Evolutionary conservation across 768 basidiomycete species (phyloP), one percentile per base, ranked within the genome.

Genomic region (Trametes cubensis): DNA sequence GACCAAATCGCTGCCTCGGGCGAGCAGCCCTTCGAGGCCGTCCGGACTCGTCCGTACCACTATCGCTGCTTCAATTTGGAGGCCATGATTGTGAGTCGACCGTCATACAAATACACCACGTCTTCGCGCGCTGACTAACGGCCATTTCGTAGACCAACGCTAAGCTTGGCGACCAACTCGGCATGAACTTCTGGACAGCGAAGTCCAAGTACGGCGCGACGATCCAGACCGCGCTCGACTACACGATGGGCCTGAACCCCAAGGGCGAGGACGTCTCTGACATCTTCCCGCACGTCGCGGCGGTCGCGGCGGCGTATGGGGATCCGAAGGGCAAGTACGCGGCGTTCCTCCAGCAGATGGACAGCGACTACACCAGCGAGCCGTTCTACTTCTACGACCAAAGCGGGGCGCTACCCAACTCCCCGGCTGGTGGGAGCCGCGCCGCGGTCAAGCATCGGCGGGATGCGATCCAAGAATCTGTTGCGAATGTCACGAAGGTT

Each of bases 51-150:
- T 14, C 84, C 85, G 6, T 82, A 69, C 66, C 85, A 85, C 66
- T 86, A 86, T 67, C 79, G 84, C 7, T 78, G 76, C 51, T 86
- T 84, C 75, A 85, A 85, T 64, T 70, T 85, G 10, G 83, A 84
- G 61, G 85, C 83, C 0, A 71, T 85, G 73, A 81, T 84, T 62
- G 83, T 82, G 62, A 77, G 81, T 70, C 41, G 13, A 26, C 2
- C 14, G 14, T 23, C 28, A 42, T 10, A 20, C 5, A n/a, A 23
- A 14, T 39, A 7, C n/a, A 25, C n/a, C n/a, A 23, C 28, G 28
- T 7, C 17, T 23, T 42, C 13, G n/a, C 21, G 34, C 28, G 6
- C 51, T 39, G 25, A 55, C 51, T 39, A 18, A 55, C 18, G 8
- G 7, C 7, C 6, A 21, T 58, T 23, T 7, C 48, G 0, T 52